phyloP scores from a whole-genome alignment of 192 early-diverging fungal genomes.

The Mortierella antarctica region DNA sequence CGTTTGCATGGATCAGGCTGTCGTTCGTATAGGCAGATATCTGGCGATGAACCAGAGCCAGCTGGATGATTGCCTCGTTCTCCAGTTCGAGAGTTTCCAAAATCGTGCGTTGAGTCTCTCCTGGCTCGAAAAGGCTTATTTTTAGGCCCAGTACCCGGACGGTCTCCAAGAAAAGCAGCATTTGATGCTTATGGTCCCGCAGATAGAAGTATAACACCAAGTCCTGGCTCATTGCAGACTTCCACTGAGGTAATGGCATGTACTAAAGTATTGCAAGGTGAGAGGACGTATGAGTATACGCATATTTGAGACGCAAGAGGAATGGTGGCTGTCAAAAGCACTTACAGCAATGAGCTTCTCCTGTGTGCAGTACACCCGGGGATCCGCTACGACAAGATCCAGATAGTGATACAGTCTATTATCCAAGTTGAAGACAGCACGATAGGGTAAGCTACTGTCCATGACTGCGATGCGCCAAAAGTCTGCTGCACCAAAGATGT shows the following conservation, averaged over 20 bases:
- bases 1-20: background rate
- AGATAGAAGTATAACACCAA: conserved; percentile 15
- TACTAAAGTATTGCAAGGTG: background rate
- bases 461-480: no score
- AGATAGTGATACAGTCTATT: conserved; percentile 30
- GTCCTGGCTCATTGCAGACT: conserved; percentile 9
- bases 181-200: conserved; percentile 5
- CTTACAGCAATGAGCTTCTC: conserved; percentile 13
- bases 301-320: background rate
- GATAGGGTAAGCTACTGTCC: no score
- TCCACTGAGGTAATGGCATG: conserved; percentile 22
- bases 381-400: conserved; percentile 10
- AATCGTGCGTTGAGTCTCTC: background rate
- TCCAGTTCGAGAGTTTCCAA: background rate
- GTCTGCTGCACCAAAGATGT: no score
- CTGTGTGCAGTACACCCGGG: conserved; percentile 9
- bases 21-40: background rate
- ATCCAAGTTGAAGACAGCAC: background rate
- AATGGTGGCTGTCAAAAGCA: background rate
- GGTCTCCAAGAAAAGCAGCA: conserved; percentile 20
- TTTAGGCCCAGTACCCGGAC: background rate
- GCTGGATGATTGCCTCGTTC: background rate
- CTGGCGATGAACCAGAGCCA: background rate
- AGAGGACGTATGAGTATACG: background rate
- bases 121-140: background rate